Evolutionary conservation across 495 filamentous ascomycete species (phyloP).

Genomic region (Monascus purpureus): DNA sequence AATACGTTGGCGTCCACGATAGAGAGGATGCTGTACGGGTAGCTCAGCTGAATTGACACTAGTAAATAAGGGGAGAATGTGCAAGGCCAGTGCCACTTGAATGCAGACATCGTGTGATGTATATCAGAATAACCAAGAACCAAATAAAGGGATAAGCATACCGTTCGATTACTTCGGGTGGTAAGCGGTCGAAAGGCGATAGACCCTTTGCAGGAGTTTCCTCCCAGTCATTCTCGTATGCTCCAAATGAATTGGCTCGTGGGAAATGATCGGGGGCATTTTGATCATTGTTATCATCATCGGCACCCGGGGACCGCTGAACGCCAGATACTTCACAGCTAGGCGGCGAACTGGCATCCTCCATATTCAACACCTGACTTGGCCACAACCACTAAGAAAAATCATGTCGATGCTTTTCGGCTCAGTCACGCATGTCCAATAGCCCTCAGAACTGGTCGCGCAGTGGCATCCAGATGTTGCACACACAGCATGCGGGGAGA

Average conservation of each 20-base stretch:
- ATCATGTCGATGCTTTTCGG: neutral
- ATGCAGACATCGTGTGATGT: neutral
- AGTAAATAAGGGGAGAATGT: constrained; percentile 2
- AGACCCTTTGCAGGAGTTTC: constrained; percentile 3
- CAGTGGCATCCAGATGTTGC: too few species aligned
- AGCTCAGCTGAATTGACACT: constrained; percentile 7
- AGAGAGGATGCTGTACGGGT: constrained; percentile 53
- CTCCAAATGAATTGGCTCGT: constrained; percentile 1
- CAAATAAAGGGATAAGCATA: constrained; percentile 7
- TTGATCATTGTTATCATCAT: neutral
- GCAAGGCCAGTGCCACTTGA: neutral
- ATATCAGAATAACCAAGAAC: neutral
- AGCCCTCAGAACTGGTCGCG: too few species aligned
- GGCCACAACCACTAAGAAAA: neutral
- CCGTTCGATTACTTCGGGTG: constrained; percentile 15
- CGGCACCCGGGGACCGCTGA: neutral
- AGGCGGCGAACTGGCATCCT: constrained; percentile 9
- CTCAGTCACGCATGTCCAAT: too few species aligned
- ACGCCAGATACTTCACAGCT: neutral
- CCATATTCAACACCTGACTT: constrained; percentile 9
- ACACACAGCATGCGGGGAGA: too few species aligned
- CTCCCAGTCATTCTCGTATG: neutral
- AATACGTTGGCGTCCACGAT: constrained; percentile 64
- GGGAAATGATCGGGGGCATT: neutral
- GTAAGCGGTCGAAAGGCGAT: constrained; percentile 14